phyloP scores from a whole-genome alignment of 352 stramenopile genomes.

The Elongisporangium senticosum region DNA sequence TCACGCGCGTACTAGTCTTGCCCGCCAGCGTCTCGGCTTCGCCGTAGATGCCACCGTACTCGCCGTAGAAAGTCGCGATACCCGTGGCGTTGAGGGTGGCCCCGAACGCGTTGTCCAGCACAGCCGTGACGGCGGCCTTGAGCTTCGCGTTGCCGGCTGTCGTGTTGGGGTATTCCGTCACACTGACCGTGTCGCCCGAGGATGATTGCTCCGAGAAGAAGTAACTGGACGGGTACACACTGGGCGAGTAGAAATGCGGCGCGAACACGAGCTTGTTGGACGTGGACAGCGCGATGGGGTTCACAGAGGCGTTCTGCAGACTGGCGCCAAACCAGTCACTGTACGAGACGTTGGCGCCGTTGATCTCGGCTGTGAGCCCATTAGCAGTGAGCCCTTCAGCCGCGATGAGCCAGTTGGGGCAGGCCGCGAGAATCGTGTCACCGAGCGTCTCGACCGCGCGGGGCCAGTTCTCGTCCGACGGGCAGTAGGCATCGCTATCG shows the following conservation, averaged over 20 bases:
- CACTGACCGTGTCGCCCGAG: slow-evolving; percentile 22
- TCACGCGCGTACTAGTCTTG: slow-evolving; percentile 66
- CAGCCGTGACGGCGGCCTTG: slow-evolving; percentile 41
- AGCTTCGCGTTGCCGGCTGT: slow-evolving; percentile 50
- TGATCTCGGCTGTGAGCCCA: slow-evolving; percentile 40
- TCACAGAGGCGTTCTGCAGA: slow-evolving; percentile 69
- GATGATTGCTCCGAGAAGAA: slow-evolving; percentile 64
- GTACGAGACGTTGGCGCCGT: slow-evolving; percentile 63
- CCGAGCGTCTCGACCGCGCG: slow-evolving; percentile 61
- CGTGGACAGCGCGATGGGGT: slow-evolving; percentile 51
- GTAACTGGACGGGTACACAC: slow-evolving; percentile 67
- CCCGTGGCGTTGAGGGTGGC: slow-evolving; percentile 37
- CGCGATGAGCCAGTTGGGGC: slow-evolving; percentile 76
- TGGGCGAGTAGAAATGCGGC: slow-evolving; percentile 81
- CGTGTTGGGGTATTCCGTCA: slow-evolving; percentile 66
- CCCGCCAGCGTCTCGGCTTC: slow-evolving; percentile 33
- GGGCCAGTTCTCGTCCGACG: slow-evolving; percentile 59
- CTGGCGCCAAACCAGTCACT: slow-evolving; percentile 79
- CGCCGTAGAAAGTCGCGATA: slow-evolving; percentile 66
- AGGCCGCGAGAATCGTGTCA: slow-evolving; percentile 54
- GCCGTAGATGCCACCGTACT: slow-evolving; percentile 83
- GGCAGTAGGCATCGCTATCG: slow-evolving; percentile 50
- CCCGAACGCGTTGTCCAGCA: slow-evolving; percentile 68
- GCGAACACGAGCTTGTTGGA: slow-evolving; percentile 75
- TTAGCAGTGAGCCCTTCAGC: slow-evolving; percentile 55